phyloP scores from a whole-genome alignment of 768 basidiomycete species.

The Auricularia heimuer region DNA sequence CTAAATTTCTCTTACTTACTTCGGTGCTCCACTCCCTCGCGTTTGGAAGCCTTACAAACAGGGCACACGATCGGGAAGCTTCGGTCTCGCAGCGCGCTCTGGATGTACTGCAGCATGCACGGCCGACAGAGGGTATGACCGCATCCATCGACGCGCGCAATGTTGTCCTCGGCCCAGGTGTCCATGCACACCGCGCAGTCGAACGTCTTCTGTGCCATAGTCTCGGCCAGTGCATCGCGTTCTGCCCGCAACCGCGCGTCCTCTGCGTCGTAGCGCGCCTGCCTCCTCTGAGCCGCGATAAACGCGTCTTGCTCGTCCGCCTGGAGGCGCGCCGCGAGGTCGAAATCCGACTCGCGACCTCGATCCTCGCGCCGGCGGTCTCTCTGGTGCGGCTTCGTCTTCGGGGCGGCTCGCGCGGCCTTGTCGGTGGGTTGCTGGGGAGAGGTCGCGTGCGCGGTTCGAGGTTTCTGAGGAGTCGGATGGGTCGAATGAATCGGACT shows the following conservation, averaged over 20 bases:
- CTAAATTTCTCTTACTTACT: slow-evolving; percentile 19
- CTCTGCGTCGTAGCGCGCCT: slow-evolving; percentile 33
- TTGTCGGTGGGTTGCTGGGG: too few relatives aligned
- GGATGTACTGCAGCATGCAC: slow-evolving; percentile 37
- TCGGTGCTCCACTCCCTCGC: slow-evolving; percentile 17
- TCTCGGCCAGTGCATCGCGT: slow-evolving; percentile 18
- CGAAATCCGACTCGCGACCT: slow-evolving; percentile 1
- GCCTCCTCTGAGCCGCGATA: slow-evolving; percentile 22
- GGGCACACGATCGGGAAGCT: slow-evolving; percentile 57
- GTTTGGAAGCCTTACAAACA: slow-evolving; percentile 31
- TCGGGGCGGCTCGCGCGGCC: too few relatives aligned
- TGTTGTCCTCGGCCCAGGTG: slow-evolving; percentile 29
- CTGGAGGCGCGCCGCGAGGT: slow-evolving; percentile 1
- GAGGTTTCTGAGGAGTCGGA: too few relatives aligned
- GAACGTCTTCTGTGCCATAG: slow-evolving; percentile 27
- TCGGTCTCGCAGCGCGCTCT: slow-evolving; percentile 38
- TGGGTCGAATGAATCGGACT: too few relatives aligned
- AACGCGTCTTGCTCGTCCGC: slow-evolving; percentile 10
- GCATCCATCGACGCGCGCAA: slow-evolving; percentile 36
- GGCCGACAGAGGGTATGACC: slow-evolving; percentile 43
- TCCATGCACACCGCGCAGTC: slow-evolving; percentile 52
- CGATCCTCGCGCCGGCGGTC: not conserved
- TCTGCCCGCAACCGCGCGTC: slow-evolving; percentile 28
- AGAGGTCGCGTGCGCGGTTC: too few relatives aligned
- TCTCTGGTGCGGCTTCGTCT: too few relatives aligned